Evolutionary conservation across 768 basidiomycete genomes (phyloP).

Genomic region (Amanita pseudoporphyria): DNA sequence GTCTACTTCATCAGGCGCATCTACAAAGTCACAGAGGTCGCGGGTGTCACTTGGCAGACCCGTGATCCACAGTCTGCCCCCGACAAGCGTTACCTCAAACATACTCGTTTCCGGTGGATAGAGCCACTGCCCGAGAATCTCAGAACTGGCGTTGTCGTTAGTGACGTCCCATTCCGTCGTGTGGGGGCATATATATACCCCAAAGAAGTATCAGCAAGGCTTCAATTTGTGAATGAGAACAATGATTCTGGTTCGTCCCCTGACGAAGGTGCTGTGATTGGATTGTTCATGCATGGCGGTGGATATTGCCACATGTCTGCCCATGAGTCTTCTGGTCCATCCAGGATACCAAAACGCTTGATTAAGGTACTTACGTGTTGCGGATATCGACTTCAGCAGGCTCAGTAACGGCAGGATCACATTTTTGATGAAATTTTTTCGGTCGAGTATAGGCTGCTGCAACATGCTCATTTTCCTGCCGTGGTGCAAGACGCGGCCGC

Average conservation of each 20-base stretch:
- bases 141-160: constrained; percentile 32
- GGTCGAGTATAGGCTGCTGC: constrained; percentile 43
- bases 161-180: constrained; percentile 27
- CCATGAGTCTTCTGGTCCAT: constrained; percentile 37
- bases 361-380: constrained; percentile 24
- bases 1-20: constrained; percentile 45
- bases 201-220: constrained; percentile 17
- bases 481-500: constrained; percentile 43
- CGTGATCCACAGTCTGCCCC: constrained; percentile 33
- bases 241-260: background rate
- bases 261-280: constrained; percentile 26
- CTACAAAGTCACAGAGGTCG: constrained; percentile 44
- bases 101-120: constrained; percentile 42
- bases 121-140: constrained; percentile 29
- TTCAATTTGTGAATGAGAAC: constrained; percentile 2
- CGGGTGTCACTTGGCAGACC: constrained; percentile 46
- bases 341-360: constrained; percentile 36
- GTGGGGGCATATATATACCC: constrained; percentile 45
- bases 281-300: constrained; percentile 45
- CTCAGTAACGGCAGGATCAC: constrained; percentile 15
- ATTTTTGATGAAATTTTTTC: constrained; percentile 28
- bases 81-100: constrained; percentile 22
- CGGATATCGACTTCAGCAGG: background rate
- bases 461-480: constrained; percentile 44
- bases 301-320: constrained; percentile 52